A percentile compares a stretch with the other conserved stretches of the same genome.
Conservation (phyloP, 1,284 basidiomycete genomes). For the Rhodotorula glutinis region DNA sequence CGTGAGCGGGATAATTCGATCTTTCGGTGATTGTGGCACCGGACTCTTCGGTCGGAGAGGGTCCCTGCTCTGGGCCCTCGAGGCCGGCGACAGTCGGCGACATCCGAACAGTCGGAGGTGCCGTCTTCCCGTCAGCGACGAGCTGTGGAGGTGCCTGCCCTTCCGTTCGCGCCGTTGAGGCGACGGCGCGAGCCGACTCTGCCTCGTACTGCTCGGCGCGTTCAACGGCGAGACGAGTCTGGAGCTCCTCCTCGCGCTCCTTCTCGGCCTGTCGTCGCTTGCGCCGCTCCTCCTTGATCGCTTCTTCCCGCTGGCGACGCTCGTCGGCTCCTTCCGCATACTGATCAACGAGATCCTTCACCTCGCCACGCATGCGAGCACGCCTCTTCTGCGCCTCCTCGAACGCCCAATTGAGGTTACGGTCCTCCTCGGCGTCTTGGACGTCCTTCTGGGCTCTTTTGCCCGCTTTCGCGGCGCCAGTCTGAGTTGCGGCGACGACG, state of each 20-base stretch:
- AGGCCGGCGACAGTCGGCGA: too few species aligned
- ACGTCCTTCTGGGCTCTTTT: not conserved
- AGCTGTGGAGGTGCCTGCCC: too few species aligned
- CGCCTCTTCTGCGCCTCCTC: not conserved
- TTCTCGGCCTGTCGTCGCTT: conserved; percentile 3
- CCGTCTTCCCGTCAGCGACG: too few species aligned
- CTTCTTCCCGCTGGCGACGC: not conserved
- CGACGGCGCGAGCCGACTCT: not conserved
- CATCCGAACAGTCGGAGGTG: too few species aligned
- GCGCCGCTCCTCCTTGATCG: not conserved
- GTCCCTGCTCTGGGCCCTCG: too few species aligned
- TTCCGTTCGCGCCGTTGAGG: too few species aligned
- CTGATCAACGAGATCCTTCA: not conserved
- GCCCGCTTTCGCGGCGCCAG: not conserved
- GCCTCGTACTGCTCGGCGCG: not conserved
- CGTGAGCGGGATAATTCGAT: too few species aligned
- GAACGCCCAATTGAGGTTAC: not conserved
- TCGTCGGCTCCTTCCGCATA: not conserved
- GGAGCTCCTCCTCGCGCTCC: conserved; percentile 1
- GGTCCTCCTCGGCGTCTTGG: not conserved
- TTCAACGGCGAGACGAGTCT: not conserved
- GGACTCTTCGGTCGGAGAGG: too few species aligned
- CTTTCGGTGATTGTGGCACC: too few species aligned
- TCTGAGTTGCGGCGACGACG: not conserved
- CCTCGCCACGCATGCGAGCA: not conserved